Evolutionary conservation across 148 eudicot genomes (phyloP).

Genomic region (Mesembryanthemum crystallinum): DNA sequence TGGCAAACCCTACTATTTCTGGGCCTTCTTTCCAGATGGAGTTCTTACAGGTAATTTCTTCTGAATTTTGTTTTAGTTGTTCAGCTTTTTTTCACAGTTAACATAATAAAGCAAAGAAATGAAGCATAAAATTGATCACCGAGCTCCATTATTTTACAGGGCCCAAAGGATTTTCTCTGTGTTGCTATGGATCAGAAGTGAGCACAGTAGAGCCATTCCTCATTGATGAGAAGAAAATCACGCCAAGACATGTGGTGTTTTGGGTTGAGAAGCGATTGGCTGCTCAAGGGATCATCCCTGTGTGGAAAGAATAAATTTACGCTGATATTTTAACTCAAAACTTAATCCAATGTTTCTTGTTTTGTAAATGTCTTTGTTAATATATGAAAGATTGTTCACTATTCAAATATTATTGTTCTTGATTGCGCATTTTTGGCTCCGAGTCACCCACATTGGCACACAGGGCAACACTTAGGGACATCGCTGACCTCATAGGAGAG

Average conservation of each 20-base stretch:
- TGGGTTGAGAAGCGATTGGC: slow-evolving; percentile 96
- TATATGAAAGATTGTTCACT: not conserved
- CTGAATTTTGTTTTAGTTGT: not conserved
- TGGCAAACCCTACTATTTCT: slow-evolving; percentile 55
- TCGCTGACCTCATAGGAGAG: too few species aligned
- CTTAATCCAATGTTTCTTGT: not conserved
- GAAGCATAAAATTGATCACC: not conserved
- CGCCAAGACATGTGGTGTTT: slow-evolving; percentile 69
- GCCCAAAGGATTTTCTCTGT: slow-evolving; percentile 69
- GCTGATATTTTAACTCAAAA: slow-evolving; percentile 1
- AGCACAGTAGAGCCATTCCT: slow-evolving; percentile 92
- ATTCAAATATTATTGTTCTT: not conserved
- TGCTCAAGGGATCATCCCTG: slow-evolving; percentile 89
- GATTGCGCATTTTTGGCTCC: slow-evolving; percentile 1
- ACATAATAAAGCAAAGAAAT: not conserved
- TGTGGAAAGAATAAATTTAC: slow-evolving; percentile 45
- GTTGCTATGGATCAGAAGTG: slow-evolving; percentile 60
- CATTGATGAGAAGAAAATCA: slow-evolving; percentile 78
- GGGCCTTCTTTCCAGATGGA: slow-evolving; percentile 91
- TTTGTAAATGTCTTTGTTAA: slow-evolving; percentile 3
- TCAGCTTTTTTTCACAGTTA: not conserved
- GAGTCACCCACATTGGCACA: too few species aligned
- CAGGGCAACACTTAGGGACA: too few species aligned
- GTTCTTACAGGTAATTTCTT: slow-evolving; percentile 55
- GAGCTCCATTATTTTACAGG: slow-evolving; percentile 35